A percentile compares a stretch with the other conserved stretches of the same genome.
Conservation (phyloP, 208 protist species). For the Leishmania lainsoni region DNA sequence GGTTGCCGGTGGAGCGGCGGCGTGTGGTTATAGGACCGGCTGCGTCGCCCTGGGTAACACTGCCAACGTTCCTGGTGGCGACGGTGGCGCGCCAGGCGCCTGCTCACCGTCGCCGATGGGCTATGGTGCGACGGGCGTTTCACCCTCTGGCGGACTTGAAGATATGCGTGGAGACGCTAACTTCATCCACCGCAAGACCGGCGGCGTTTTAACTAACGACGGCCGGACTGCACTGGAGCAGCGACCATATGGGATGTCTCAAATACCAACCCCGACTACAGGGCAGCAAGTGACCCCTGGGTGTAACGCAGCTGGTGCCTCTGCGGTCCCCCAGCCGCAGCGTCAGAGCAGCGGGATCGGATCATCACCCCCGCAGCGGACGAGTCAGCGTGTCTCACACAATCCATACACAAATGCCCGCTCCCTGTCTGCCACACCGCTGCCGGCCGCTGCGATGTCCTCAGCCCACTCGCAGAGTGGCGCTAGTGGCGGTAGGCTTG, state of each 20-base stretch:
- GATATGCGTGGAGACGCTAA: not conserved
- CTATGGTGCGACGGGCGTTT: constrained; percentile 25
- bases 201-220: not conserved
- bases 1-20: not conserved
- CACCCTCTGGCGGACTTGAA: constrained; percentile 15
- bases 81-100: not conserved
- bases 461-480: constrained; percentile 1
- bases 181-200: not conserved
- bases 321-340: not conserved
- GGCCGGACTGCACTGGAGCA: not conserved
- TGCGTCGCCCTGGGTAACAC: not conserved
- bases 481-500: not conserved
- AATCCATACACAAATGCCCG: constrained; percentile 19
- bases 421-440: not conserved
- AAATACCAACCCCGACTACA: not conserved
- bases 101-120: not conserved
- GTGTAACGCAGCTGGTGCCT: not conserved
- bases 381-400: constrained; percentile 20
- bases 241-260: constrained; percentile 1
- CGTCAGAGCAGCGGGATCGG: not conserved
- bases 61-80: not conserved
- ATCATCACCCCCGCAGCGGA: not conserved
- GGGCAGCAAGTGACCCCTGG: not conserved
- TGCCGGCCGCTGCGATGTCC: not conserved
- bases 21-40: not conserved